Evolutionary conservation across 768 basidiomycete genomes (phyloP), one percentile per base, ranked within the genome.

Genomic region (Lyophyllum decastes): DNA sequence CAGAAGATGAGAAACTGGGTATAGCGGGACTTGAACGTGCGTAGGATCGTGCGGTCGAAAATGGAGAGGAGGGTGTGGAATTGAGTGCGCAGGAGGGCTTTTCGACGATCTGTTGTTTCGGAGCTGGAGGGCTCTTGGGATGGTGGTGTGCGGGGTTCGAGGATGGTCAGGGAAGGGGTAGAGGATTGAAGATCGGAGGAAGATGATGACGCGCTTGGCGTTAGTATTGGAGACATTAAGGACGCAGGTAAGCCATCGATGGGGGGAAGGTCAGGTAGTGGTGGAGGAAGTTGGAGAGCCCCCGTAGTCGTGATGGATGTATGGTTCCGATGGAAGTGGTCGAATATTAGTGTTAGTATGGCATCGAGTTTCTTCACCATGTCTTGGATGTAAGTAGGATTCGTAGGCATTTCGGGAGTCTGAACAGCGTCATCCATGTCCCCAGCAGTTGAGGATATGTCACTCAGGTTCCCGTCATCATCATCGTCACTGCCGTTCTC

Each of bases 1-100:
- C 94, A 97, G 78, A 99, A 99, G 46, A 98, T 67, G 59, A 99
- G 83, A 75, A 99, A 99, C 66, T 98, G 97, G 14, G 94, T 95
- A 72, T 98, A 97, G 38, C 95, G 91, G 0, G 95, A 97, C 67
- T 95, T 95, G 78, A 97, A 97, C 2, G 97, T 98, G 38, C 88
- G 90, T 49, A 99, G 83, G 68, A 99, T 94, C 35, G 88, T 88
- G 40, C 93, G 86, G 70, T 97, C 94, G 66, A 99, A 99, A 61
- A 98, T 94, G 61, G 89, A 86, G 50, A 99, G 85, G 19, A 99
- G 87, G 26, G 89, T 83, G 64, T 91, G 83, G 70, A 98, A 98
- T 63, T 92, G 92, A 1, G 83, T 69, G 6, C 80, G 80, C 24
- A 78, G 82, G 30, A 76, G 66, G 4, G 72, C 68, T 46, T 76